Conservation (phyloP, 108 stramenopile species). For the Poteriospumella lacustris region DNA sequence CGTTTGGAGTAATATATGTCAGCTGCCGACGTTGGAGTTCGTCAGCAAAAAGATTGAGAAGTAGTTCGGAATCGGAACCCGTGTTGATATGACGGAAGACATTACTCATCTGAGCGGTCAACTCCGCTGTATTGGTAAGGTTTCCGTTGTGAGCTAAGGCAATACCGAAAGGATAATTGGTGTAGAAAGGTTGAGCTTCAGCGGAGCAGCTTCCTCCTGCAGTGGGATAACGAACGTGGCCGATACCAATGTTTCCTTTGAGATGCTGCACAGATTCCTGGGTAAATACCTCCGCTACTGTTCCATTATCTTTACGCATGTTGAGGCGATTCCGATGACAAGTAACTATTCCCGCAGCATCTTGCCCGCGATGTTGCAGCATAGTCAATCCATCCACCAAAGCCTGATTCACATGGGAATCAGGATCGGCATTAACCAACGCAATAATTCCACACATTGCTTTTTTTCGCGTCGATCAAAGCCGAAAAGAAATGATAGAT, state of each 20-base stretch:
- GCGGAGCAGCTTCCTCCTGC: slow-evolving; percentile 61
- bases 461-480: too few species aligned
- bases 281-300: slow-evolving; percentile 93
- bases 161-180: slow-evolving; percentile 93
- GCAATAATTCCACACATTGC: slow-evolving; percentile 19
- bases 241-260: slow-evolving; percentile 81
- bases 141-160: slow-evolving; percentile 98
- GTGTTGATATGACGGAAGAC: slow-evolving; percentile 83
- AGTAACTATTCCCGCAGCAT: slow-evolving; percentile 95
- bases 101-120: slow-evolving; percentile 46
- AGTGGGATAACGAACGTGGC: slow-evolving; percentile 95
- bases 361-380: slow-evolving; percentile 98
- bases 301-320: slow-evolving; percentile 89
- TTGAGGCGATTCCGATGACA: slow-evolving; percentile 65
- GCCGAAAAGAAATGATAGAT: too few species aligned
- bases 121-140: slow-evolving; percentile 76
- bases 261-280: slow-evolving; percentile 85
- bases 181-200: slow-evolving; percentile 81
- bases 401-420: slow-evolving; percentile 70
- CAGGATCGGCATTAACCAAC: neutral
- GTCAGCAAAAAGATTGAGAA: slow-evolving; percentile 92
- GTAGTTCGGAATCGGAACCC: slow-evolving; percentile 88
- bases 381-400: slow-evolving; percentile 93
- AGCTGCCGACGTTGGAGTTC: slow-evolving; percentile 52
- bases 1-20: slow-evolving; percentile 36